phyloP scores from a whole-genome alignment of 164 flowering plant genomes.

The Stephania japonica region DNA sequence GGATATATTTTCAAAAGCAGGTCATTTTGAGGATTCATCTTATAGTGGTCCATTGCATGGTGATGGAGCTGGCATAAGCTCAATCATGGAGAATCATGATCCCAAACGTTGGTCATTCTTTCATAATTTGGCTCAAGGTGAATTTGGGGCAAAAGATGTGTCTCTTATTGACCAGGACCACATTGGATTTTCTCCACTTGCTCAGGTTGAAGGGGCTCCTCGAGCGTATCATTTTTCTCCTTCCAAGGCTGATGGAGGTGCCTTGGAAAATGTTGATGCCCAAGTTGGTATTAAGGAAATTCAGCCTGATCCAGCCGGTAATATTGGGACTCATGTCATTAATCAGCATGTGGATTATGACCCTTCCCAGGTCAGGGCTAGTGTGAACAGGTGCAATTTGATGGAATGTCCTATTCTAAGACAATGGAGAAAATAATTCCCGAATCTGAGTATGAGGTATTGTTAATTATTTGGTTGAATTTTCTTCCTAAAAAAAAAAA shows the following conservation, averaged over 20 bases:
- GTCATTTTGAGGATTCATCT: constrained; percentile 35
- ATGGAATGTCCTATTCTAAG: constrained; percentile 29
- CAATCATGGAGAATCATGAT: constrained; percentile 83
- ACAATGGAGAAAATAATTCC: constrained; percentile 30
- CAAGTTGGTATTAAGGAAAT: constrained; percentile 23
- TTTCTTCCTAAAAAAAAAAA: neutral
- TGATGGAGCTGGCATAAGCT: constrained; percentile 77
- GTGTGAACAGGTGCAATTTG: constrained; percentile 50
- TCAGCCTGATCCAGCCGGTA: constrained; percentile 22
- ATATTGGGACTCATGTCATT: constrained; percentile 14
- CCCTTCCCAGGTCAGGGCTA: constrained; percentile 31
- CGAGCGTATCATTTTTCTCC: constrained; percentile 34
- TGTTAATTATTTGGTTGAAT: neutral
- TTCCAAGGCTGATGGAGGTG: constrained; percentile 25
- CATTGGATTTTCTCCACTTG: constrained; percentile 37
- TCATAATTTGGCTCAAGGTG: constrained; percentile 70
- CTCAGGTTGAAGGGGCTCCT: constrained; percentile 30
- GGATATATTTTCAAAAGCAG: constrained; percentile 66
- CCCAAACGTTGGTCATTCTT: constrained; percentile 92
- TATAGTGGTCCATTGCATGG: constrained; percentile 28
- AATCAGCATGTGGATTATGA: constrained; percentile 16
- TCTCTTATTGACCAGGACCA: constrained; percentile 87
- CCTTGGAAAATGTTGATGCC: constrained; percentile 25
- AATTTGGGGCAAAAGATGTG: constrained; percentile 48
- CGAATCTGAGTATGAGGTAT: constrained; percentile 72